phyloP scores from a whole-genome alignment of 306 rosid species.

The Spatholobus suberectus region DNA sequence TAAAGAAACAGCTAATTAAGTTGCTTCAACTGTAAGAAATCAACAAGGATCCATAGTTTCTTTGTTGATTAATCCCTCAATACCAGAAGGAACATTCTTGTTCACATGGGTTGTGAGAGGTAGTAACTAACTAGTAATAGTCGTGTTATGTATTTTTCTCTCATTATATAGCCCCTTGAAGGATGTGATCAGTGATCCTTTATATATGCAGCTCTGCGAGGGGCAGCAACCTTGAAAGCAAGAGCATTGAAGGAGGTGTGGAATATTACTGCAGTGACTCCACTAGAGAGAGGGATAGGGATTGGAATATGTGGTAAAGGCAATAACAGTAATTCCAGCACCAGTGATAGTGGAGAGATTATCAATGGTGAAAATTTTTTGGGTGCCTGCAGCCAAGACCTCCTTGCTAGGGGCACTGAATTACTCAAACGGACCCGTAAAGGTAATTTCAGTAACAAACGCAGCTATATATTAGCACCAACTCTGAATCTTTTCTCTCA shows the following conservation, averaged over 20 bases:
- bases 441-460: constrained; percentile 51
- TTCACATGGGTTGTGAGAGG: background rate
- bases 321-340: constrained; percentile 48
- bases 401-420: constrained; percentile 87
- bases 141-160: constrained; percentile 19
- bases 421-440: constrained; percentile 93
- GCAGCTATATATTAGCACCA: background rate
- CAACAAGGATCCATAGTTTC: background rate
- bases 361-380: constrained; percentile 59
- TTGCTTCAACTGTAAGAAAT: constrained; percentile 2
- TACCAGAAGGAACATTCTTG: constrained; percentile 2
- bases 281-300: constrained; percentile 76
- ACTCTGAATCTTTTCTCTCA: background rate
- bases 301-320: constrained; percentile 69
- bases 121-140: background rate
- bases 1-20: background rate
- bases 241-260: constrained; percentile 93
- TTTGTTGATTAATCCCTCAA: background rate
- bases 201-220: constrained; percentile 75
- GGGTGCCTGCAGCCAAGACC: constrained; percentile 63
- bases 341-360: constrained; percentile 74
- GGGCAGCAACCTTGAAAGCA: constrained; percentile 92
- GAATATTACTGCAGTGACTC: constrained; percentile 82
- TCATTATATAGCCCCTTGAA: background rate
- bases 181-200: constrained; percentile 12